These are phyloP conservation scores for Penicillium fuscoglaucum DNA, from an alignment of 2,329 filamentous ascomycete species.

Conservation along the genomic window DNA sequence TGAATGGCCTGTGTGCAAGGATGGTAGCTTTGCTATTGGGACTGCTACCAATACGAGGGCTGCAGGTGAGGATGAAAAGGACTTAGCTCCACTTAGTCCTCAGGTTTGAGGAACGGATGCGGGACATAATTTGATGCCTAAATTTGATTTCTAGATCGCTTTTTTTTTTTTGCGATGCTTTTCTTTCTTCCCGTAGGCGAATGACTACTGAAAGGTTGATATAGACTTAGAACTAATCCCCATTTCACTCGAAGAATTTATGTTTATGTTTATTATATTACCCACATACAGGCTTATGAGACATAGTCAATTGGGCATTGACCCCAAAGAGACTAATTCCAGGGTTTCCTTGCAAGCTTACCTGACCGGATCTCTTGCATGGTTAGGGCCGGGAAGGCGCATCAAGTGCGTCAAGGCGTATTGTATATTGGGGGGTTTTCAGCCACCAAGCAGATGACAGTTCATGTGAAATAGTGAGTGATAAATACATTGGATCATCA, in stretches of 20 bases:
- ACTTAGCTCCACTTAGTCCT: neutral
- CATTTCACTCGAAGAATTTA: no score
- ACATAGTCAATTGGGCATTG: neutral
- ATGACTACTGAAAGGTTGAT: neutral
- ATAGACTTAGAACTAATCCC: neutral
- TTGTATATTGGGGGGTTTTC: neutral
- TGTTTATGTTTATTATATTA: no score
- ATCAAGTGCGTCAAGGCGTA: neutral
- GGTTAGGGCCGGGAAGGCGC: no score
- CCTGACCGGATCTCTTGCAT: no score
- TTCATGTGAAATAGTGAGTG: neutral
- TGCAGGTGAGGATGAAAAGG: neutral
- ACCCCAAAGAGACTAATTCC: neutral
- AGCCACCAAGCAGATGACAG: neutral
- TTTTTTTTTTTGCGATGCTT: neutral
- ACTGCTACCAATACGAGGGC: conserved; percentile 24
- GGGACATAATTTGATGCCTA: neutral
- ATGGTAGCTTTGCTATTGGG: conserved; percentile 30
- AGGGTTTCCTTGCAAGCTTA: no score
- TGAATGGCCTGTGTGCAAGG: conserved; percentile 29
- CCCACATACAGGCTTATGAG: no score
- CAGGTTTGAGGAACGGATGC: neutral
- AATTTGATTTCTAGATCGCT: neutral
- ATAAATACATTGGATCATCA: neutral
- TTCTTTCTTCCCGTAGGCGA: neutral